Evolutionary conservation across 106 monocot species (phyloP), one percentile per base, ranked within the genome.

Genomic region (Dactylorhiza incarnata): DNA sequence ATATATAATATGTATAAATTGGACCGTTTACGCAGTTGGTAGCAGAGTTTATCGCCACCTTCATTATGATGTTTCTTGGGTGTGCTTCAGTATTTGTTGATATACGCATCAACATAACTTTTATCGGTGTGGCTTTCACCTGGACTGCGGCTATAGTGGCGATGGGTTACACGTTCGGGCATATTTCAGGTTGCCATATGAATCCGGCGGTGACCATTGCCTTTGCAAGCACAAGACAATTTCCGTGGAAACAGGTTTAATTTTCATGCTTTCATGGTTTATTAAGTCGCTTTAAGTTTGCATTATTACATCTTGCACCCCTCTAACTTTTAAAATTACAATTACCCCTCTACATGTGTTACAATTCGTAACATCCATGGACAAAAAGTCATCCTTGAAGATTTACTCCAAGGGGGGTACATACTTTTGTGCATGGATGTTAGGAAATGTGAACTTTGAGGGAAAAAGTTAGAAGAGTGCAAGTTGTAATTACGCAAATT

Each of bases 191-290:
- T 12, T 73, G 73, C 72, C 79, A 80, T 52, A 74, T 80, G 48
- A 80, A 80, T 80, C 79, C 79, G 3, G 79, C 79, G 7, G 79
- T 80, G 19, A 80, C 79, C n/a, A 29, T 74, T 66, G 79, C 65
- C 20, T 80, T 80, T 8, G 73, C 79, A 1, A 6, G 22, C 17
- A n/a, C 49, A 2, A 74, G 58, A 26, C 8, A 13, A 29, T 80
- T 73, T 52, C 73, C 79, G 4, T 74, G 73, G 79, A 73, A 80
- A 45, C n/a, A 74, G 74, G 79, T 80, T 29, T 29, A 71, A 58
- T 4, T 58, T 4, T 58, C n/a, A n/a, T 17, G 17, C 58, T 59
- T 6, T 1, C 0, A 8, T 3, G 0, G 3, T 14, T 58, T 9
- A 19, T 56, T 22, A 58, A 4, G 25, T 65, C 10, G 12, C 1